Evolutionary conservation across 306 rosid genomes (phyloP).

Genomic region (Geum urbanum): DNA sequence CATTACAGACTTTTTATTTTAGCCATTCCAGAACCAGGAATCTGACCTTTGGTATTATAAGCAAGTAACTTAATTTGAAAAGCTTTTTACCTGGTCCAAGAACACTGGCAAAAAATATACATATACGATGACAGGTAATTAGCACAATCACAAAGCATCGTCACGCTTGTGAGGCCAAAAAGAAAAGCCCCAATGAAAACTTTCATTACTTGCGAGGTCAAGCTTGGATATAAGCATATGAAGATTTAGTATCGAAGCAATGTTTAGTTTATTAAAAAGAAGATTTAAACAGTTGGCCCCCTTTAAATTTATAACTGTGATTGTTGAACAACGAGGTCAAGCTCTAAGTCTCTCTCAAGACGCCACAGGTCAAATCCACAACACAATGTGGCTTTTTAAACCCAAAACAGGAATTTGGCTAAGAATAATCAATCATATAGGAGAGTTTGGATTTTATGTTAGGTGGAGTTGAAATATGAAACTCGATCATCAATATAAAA

Average conservation of each 20-base stretch:
- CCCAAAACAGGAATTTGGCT: neutral
- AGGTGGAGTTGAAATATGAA: neutral
- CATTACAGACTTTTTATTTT: neutral
- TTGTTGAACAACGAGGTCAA: neutral
- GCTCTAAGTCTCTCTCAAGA: neutral
- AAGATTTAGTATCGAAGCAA: neutral
- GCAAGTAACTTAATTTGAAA: neutral
- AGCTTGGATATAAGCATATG: neutral
- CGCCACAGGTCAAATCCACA: neutral
- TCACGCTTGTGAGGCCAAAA: neutral
- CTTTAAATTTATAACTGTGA: neutral
- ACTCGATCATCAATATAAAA: too few species aligned
- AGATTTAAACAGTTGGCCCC: conserved; percentile 17
- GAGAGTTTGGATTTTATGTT: neutral
- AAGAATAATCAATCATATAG: neutral
- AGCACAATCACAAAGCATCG: neutral
- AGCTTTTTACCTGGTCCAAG: conserved; percentile 6
- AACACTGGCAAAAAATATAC: neutral
- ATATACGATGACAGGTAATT: neutral
- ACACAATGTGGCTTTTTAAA: neutral
- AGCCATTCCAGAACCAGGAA: neutral
- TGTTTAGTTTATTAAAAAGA: neutral
- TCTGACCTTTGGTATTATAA: neutral
- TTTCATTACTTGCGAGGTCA: neutral
- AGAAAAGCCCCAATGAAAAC: neutral